Evolutionary conservation across 2,329 filamentous ascomycete species (phyloP), one percentile per base, ranked within the genome.

Genomic region (Pseudomassariella vexata): DNA sequence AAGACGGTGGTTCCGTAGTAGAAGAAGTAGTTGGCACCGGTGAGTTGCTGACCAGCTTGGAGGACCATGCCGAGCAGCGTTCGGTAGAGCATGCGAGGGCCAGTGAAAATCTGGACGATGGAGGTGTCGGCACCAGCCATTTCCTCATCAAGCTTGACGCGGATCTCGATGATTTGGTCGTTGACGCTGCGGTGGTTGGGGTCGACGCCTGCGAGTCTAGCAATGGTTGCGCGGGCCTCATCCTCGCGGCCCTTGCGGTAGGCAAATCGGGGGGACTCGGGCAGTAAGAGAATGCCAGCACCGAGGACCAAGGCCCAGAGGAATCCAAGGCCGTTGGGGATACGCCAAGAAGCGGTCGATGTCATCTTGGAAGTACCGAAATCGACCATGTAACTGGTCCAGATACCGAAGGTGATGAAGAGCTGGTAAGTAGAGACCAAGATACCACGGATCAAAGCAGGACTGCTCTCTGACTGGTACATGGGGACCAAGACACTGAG

Each of bases 1-100:
- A 86, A 85, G 43, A 84, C 76, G 4, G 75, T 80, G 24, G 72
- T 76, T 16, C 71, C 72, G 47, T 79, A 83, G 55, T 76, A 76
- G 55, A 82, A 81, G 62, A 77, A 80, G 57, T 76, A 82, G 57
- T 81, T 81, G 37, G 73, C 76, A 19, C 80, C 80, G 1, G 78
- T 82, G 3, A 85, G 62, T 49, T 85, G 80, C 53, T 84, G 79
- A 5, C 79, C 70, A 24, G 75, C 70, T 54, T 82, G 76, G 2
- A 85, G 66, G 4, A 63, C 50, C 21, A 83, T 70, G 23, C 80
- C 79, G 0, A 84, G 64, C 0, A 75, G 28, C 0, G 76, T 79
- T 17, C 80, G 70, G 53, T 83, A 77, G 5, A 73, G 44, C 73
- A 84, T 84, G 16, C 74, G 67, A 9, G 78, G 77, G 3, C 70